These are phyloP conservation scores for Anthracocystis panici-leucophaei DNA, from an alignment of 1,284 basidiomycete species.

Conservation along the genomic window DNA sequence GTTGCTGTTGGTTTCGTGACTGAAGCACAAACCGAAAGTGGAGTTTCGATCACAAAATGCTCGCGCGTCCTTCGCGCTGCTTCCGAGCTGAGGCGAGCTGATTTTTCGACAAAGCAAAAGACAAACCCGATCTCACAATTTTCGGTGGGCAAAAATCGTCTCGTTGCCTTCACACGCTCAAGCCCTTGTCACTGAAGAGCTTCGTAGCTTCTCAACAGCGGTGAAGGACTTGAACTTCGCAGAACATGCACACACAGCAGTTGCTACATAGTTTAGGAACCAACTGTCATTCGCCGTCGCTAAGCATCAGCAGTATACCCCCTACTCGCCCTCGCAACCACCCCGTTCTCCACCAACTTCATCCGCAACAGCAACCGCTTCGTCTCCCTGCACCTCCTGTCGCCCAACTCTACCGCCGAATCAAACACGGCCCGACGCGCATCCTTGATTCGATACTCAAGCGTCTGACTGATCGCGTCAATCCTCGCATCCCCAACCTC, in stretches of 20 bases:
- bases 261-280: too few relatives aligned
- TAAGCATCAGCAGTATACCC: slow-evolving; percentile 24
- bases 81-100: not conserved
- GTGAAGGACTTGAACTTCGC: not conserved
- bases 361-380: slow-evolving; percentile 81
- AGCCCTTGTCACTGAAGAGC: not conserved
- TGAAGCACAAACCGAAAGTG: slow-evolving; percentile 23
- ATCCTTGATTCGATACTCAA: slow-evolving; percentile 80
- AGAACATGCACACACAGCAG: not conserved
- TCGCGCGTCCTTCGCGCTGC: slow-evolving; percentile 30
- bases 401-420: slow-evolving; percentile 78
- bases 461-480: slow-evolving; percentile 73
- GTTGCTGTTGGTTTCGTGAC: slow-evolving; percentile 12
- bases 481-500: slow-evolving; percentile 82
- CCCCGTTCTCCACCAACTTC: slow-evolving; percentile 74
- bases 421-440: slow-evolving; percentile 80
- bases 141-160: not conserved
- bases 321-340: slow-evolving; percentile 33
- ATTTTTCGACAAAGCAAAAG: not conserved
- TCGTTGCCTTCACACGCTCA: too few relatives aligned
- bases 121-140: slow-evolving; percentile 6
- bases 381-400: slow-evolving; percentile 78
- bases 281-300: too few relatives aligned
- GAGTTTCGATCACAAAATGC: slow-evolving; percentile 45
- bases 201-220: not conserved